Base-by-base conservation (phyloP, 2,329 filamentous ascomycete species). In the Colletotrichum zoysiae region DNA sequence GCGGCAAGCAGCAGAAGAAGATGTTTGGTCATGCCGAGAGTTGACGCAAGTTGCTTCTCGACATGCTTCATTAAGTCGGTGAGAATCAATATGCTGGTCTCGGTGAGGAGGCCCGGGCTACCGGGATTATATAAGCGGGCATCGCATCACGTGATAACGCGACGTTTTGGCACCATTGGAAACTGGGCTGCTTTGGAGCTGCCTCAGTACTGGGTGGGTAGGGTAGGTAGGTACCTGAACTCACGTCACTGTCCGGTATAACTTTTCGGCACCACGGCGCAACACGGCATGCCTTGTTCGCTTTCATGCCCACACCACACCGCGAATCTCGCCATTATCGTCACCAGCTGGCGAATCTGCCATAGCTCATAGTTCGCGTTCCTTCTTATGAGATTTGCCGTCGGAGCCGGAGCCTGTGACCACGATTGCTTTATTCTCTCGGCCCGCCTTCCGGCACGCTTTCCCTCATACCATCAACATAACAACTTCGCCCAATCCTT, bases 101-200 rank as follows among this genome's bases (percentile, higher is more conserved):
- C 20, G 35, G n/a, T 40, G 35, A 40, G n/a, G 35, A 12, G 7
- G 11, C 50, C 50, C 20, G 20, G 16, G 2, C 14, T 12, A 11
- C 5, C 14, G 7, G 20, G n/a, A 55, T 44, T 23, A 55, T 16
- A 9, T 42, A 64, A 64, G 61, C 48, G 3, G 2, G 20, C 3
- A 2, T 16, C 20, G 2, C 0, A 14, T 70, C 71, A 73, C 71
- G 71, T 74, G 71, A 68, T 35, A 50, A 6, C 71, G 71, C 70
- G 71, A 63, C 51, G 30, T 8, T 62, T 67, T 71, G 68, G 64
- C 56, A 64, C 26, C 53, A 18, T 18, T n/a, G 18, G 33, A 58
- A 61, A 57, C 48, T 35, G 42, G 51, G 57, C 51, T 63, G 30
- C 38, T 33, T 20, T 63, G 38, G 23, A 44, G 26, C 44, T 42